Evolutionary conservation across 768 basidiomycete genomes (phyloP).

Genomic region (Mycena pura): DNA sequence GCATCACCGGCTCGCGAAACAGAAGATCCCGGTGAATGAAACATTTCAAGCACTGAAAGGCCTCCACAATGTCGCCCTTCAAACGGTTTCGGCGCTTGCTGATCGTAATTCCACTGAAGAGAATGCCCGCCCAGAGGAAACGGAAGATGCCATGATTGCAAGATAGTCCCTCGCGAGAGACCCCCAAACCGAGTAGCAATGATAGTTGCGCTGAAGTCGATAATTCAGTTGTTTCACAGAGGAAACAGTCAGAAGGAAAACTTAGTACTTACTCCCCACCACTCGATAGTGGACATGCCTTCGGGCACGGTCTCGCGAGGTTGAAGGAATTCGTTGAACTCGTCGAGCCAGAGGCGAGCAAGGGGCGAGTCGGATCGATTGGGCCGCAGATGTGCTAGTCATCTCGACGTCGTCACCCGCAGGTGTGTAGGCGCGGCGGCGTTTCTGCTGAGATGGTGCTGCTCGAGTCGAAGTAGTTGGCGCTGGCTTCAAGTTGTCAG

Average conservation of each 20-base stretch:
- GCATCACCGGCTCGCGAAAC: constrained; percentile 30
- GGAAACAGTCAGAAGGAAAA: not conserved
- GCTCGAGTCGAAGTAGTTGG: not conserved
- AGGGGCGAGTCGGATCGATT: not conserved
- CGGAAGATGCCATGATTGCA: constrained; percentile 37
- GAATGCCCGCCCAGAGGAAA: constrained; percentile 46
- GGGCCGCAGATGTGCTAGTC: not conserved
- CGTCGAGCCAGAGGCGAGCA: constrained; percentile 1
- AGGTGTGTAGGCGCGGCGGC: not conserved
- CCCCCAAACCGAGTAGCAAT: constrained; percentile 33
- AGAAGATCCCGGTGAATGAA: constrained; percentile 30
- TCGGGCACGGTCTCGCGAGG: not conserved
- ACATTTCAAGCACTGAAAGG: constrained; percentile 39
- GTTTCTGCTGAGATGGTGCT: not conserved
- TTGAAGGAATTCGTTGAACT: constrained; percentile 1
- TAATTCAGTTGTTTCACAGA: no score
- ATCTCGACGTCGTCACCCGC: not conserved
- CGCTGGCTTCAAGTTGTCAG: not conserved
- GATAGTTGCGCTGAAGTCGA: not conserved
- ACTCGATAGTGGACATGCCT: constrained; percentile 4
- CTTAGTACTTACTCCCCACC: constrained; percentile 18
- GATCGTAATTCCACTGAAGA: constrained; percentile 47
- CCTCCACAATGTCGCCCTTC: constrained; percentile 43
- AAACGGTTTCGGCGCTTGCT: constrained; percentile 41
- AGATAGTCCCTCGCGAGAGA: constrained; percentile 35